These are phyloP conservation scores for Schizopora paradoxa DNA, from an alignment of 1,284 basidiomycete species.

Conservation along the genomic window DNA sequence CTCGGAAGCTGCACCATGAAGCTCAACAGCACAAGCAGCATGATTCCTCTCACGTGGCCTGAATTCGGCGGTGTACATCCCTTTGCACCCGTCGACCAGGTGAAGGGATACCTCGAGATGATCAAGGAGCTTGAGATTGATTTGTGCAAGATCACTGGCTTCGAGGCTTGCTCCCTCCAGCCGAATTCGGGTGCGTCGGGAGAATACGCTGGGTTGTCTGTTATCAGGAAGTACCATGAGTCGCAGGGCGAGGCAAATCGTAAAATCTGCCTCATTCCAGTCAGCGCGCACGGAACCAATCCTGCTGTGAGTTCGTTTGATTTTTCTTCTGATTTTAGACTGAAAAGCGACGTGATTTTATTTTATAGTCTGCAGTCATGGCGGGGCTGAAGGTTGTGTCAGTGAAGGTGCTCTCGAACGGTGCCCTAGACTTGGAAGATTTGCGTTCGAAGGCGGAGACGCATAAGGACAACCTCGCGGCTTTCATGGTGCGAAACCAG, in stretches of 20 bases:
- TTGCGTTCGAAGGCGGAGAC: constrained; percentile 84
- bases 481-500: constrained; percentile 81
- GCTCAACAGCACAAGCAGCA: constrained; percentile 93
- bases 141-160: constrained; percentile 92
- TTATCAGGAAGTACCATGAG: constrained; percentile 93
- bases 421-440: constrained; percentile 86
- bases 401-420: constrained; percentile 84
- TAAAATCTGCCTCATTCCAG: constrained; percentile 90
- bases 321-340: constrained; percentile 2
- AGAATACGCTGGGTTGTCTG: constrained; percentile 90
- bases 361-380: constrained; percentile 86
- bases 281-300: constrained; percentile 95
- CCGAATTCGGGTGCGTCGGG: constrained; percentile 98
- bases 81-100: constrained; percentile 88
- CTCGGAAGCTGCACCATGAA: constrained; percentile 98
- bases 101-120: constrained; percentile 79
- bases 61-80: constrained; percentile 90
- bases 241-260: constrained; percentile 82
- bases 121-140: constrained; percentile 90
- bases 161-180: constrained; percentile 91
- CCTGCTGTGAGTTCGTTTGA: constrained; percentile 64
- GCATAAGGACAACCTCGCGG: constrained; percentile 88
- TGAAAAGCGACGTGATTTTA: constrained; percentile 16
- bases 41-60: constrained; percentile 94
- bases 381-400: constrained; percentile 95